These are phyloP conservation scores for Thielaviopsis euricoi DNA, from an alignment of 2,329 filamentous ascomycete genomes.

Conservation along the genomic window DNA sequence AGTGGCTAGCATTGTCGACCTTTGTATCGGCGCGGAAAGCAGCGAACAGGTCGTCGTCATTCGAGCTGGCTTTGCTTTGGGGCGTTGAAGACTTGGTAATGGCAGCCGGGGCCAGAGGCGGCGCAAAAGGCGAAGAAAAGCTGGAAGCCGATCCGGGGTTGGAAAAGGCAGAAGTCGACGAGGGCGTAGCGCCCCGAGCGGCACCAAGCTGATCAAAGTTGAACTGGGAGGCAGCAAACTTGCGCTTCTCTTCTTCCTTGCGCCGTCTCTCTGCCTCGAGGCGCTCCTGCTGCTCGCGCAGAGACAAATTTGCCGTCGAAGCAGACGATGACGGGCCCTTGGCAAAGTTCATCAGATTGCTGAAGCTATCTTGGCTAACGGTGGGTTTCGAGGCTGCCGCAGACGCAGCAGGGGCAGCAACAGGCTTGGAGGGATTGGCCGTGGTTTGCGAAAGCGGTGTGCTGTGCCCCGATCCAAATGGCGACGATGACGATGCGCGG, in stretches of 20 bases:
- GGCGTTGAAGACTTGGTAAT: background rate
- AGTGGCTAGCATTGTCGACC: conserved; percentile 50
- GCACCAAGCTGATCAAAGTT: conserved; percentile 60
- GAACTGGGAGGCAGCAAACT: conserved; percentile 59
- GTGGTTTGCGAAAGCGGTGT: conserved; percentile 24
- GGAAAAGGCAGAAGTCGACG: conserved; percentile 21
- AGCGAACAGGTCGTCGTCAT: conserved; percentile 47
- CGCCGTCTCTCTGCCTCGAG: conserved; percentile 47
- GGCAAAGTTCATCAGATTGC: conserved; percentile 50
- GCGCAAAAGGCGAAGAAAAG: conserved; percentile 19
- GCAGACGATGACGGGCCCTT: conserved; percentile 28
- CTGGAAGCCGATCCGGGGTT: background rate
- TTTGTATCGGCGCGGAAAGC: conserved; percentile 50
- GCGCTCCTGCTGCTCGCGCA: conserved; percentile 62
- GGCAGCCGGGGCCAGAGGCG: conserved; percentile 18
- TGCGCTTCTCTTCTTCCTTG: conserved; percentile 59
- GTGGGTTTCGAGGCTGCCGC: conserved; percentile 31
- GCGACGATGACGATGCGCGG: conserved; percentile 39
- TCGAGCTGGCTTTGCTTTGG: conserved; percentile 2
- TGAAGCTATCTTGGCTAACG: conserved; percentile 52
- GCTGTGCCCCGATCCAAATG: conserved; percentile 36
- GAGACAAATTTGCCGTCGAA: conserved; percentile 50
- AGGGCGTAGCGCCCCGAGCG: conserved; percentile 39
- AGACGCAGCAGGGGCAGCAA: background rate
- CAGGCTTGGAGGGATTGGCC: background rate